These are phyloP conservation scores for Odontarrhena argentea DNA, from an alignment of 345 rosid species.

Conservation along the genomic window DNA sequence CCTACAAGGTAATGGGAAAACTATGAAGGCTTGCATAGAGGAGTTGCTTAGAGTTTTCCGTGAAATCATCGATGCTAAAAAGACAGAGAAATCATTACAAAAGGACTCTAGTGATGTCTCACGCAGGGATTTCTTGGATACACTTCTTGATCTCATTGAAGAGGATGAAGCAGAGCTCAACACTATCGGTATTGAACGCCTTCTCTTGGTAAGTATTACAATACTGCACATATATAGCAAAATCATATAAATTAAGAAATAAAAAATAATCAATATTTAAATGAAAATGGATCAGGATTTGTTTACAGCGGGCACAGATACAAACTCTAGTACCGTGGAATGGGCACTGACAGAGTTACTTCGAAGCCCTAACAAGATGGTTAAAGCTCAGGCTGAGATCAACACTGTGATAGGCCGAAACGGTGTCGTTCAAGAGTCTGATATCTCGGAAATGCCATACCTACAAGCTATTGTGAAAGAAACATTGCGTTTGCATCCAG, in stretches of 20 bases:
- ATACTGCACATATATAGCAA: background rate
- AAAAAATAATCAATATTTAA: background rate
- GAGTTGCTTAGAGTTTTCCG: conserved; percentile 40
- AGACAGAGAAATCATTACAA: background rate
- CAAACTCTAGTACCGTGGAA: conserved; percentile 44
- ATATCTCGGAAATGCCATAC: conserved; percentile 38
- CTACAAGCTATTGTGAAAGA: conserved; percentile 49
- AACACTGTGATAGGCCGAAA: conserved; percentile 38
- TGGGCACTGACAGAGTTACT: conserved; percentile 46
- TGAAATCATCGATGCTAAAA: conserved; percentile 32
- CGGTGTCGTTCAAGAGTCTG: conserved; percentile 39
- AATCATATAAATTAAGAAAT: background rate
- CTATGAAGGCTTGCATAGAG: background rate
- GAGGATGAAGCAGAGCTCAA: conserved; percentile 35
- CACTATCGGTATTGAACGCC: conserved; percentile 30
- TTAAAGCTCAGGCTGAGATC: conserved; percentile 36
- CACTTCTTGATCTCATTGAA: conserved; percentile 35
- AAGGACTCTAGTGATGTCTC: background rate
- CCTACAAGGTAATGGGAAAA: conserved; percentile 42
- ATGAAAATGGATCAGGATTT: conserved; percentile 40
- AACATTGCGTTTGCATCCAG: conserved; percentile 48
- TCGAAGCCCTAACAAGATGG: conserved; percentile 25
- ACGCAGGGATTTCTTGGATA: conserved; percentile 43
- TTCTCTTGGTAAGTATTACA: conserved; percentile 43
- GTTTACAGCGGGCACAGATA: conserved; percentile 51